These are phyloP conservation scores for Metschnikowia baotianmanensis DNA, from an alignment of 805 yeast genomes.

Conservation along the genomic window DNA sequence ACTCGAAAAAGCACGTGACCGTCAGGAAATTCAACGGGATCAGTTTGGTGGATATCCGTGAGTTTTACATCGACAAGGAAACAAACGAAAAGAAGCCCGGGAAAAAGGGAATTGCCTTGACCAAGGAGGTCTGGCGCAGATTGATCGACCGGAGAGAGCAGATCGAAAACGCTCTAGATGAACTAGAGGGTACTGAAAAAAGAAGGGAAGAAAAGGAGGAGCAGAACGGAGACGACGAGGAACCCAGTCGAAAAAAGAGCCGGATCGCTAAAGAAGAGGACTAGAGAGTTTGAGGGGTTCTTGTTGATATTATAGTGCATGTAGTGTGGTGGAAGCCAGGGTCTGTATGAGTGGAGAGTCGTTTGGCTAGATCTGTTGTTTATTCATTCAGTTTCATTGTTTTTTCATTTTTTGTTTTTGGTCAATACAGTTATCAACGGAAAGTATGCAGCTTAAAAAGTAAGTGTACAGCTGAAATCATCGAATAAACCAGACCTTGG, in stretches of 20 bases:
- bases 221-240: background rate
- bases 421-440: no score
- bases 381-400: no score
- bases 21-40: conserved; percentile 69
- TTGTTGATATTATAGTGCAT: no score
- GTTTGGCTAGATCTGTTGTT: no score
- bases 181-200: conserved; percentile 28
- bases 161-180: conserved; percentile 50
- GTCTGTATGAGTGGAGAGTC: no score
- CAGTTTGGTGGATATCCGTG: conserved; percentile 78
- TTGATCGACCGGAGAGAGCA: conserved; percentile 46
- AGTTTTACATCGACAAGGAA: conserved; percentile 56
- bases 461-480: no score
- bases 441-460: no score
- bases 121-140: conserved; percentile 53
- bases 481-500: no score
- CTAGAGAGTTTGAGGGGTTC: background rate
- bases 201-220: conserved; percentile 5
- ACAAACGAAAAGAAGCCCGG: conserved; percentile 76
- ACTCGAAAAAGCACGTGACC: conserved; percentile 57
- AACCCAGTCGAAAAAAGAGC: background rate
- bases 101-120: conserved; percentile 67
- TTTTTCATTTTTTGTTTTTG: no score
- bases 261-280: background rate
- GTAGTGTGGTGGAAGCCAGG: background rate